Percentiles rank a stretch among this genome's conserved stretches.
Conservation (phyloP, 768 basidiomycete genomes). For the Daedalea quercina region DNA sequence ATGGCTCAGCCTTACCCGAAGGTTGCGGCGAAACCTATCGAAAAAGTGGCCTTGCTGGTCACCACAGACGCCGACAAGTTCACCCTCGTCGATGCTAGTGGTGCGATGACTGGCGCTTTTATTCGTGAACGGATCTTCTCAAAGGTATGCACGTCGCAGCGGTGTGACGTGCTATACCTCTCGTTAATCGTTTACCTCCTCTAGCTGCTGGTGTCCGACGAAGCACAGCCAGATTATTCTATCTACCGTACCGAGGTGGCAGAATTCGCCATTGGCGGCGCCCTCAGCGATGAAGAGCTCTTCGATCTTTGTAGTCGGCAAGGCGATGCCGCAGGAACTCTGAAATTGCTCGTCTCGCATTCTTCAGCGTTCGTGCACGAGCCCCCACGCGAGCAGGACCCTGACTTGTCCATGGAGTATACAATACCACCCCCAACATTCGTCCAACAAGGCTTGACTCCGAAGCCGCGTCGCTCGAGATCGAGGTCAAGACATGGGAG, state of each 20-base stretch:
- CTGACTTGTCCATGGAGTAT: constrained; percentile 32
- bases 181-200: constrained; percentile 2
- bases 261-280: constrained; percentile 64
- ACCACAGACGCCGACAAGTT: constrained; percentile 75
- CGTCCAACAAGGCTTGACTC: constrained; percentile 23
- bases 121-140: constrained; percentile 78
- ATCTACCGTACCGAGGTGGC: constrained; percentile 90
- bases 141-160: constrained; percentile 41
- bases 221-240: constrained; percentile 69
- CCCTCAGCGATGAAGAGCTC: constrained; percentile 64
- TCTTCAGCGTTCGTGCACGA: constrained; percentile 57
- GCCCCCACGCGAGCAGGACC: constrained; percentile 27
- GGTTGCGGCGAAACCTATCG: constrained; percentile 15
- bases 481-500: constrained; percentile 62
- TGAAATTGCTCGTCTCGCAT: constrained; percentile 80
- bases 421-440: constrained; percentile 46
- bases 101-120: constrained; percentile 54
- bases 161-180: background rate
- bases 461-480: constrained; percentile 38
- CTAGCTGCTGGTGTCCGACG: constrained; percentile 77
- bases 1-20: constrained; percentile 24
- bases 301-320: constrained; percentile 63
- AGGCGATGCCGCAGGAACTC: constrained; percentile 72
- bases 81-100: constrained; percentile 64
- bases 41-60: constrained; percentile 32